These are phyloP conservation scores for Rubia tinctorum DNA, from an alignment of 305 asterid species.

Conservation along the genomic window DNA sequence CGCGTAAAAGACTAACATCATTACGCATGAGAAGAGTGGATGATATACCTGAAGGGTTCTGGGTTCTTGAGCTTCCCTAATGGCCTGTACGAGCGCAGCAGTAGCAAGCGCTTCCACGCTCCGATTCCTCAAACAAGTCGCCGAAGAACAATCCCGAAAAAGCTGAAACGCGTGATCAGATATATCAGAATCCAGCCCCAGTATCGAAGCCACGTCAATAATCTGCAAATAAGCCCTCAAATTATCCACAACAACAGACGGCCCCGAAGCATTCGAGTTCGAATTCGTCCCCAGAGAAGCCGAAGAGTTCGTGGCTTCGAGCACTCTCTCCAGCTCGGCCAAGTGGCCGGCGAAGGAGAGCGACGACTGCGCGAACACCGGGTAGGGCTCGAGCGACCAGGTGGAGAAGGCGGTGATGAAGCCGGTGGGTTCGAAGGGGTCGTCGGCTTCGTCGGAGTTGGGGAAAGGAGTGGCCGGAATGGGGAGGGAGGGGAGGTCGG, in stretches of 20 bases:
- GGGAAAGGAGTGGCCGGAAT: slow-evolving; percentile 20
- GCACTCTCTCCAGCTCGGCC: slow-evolving; percentile 90
- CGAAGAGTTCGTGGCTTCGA: slow-evolving; percentile 60
- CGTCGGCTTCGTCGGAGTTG: slow-evolving; percentile 48
- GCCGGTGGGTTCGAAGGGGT: slow-evolving; percentile 89
- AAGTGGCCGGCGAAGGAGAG: slow-evolving; percentile 82
- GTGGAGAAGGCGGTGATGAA: slow-evolving; percentile 95
- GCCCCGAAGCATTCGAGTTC: slow-evolving; percentile 44
- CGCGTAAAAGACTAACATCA: background rate
- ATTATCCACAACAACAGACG: slow-evolving; percentile 85
- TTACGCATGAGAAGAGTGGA: background rate
- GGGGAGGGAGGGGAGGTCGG: slow-evolving; percentile 75
- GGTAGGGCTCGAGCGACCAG: slow-evolving; percentile 94
- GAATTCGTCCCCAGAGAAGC: slow-evolving; percentile 11
- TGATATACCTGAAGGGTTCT: slow-evolving; percentile 83
- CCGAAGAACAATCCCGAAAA: slow-evolving; percentile 89
- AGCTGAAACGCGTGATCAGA: slow-evolving; percentile 97
- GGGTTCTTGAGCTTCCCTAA: slow-evolving; percentile 96
- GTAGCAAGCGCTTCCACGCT: slow-evolving; percentile 97
- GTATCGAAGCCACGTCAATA: slow-evolving; percentile 86
- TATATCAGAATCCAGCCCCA: slow-evolving; percentile 75
- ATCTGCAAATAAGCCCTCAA: slow-evolving; percentile 95
- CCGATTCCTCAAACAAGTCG: slow-evolving; percentile 93
- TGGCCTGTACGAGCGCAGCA: slow-evolving; percentile 95
- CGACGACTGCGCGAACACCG: slow-evolving; percentile 70